These are phyloP conservation scores for Penicillium crustosum DNA, from an alignment of 2,329 filamentous ascomycete genomes.

Conservation along the genomic window DNA sequence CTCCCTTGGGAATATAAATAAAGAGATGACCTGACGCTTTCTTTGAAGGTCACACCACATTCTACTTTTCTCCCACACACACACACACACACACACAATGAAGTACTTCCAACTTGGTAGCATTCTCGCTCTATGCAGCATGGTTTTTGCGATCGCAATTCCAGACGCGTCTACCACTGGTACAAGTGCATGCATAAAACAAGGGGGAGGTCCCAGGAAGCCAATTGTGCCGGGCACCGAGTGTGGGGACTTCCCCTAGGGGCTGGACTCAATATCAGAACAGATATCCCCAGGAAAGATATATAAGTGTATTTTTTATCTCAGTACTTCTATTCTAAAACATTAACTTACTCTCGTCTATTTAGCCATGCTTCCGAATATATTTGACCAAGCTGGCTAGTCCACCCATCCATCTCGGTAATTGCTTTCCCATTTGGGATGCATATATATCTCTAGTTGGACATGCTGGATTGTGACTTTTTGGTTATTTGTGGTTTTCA, in stretches of 20 bases:
- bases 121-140: neutral
- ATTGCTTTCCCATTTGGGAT: neutral
- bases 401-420: neutral
- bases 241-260: neutral
- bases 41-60: neutral
- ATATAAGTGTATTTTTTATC: too few relatives aligned
- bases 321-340: neutral
- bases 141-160: neutral
- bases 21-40: neutral
- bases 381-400: neutral
- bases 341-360: neutral
- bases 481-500: neutral
- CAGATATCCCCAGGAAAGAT: neutral
- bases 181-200: neutral
- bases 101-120: slow-evolving; percentile 6
- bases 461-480: too few relatives aligned
- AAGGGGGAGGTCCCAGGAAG: neutral
- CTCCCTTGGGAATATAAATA: neutral
- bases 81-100: neutral
- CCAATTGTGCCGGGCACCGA: neutral
- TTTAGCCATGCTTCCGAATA: neutral
- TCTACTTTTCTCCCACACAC: neutral
- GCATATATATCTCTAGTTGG: neutral
- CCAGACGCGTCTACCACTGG: neutral
- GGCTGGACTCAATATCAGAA: neutral